A percentile compares a stretch with the other conserved stretches of the same genome.
These are phyloP conservation scores for Adansonia grandidieri DNA, from an alignment of 441 rosid genomes.

Conservation along the genomic window DNA sequence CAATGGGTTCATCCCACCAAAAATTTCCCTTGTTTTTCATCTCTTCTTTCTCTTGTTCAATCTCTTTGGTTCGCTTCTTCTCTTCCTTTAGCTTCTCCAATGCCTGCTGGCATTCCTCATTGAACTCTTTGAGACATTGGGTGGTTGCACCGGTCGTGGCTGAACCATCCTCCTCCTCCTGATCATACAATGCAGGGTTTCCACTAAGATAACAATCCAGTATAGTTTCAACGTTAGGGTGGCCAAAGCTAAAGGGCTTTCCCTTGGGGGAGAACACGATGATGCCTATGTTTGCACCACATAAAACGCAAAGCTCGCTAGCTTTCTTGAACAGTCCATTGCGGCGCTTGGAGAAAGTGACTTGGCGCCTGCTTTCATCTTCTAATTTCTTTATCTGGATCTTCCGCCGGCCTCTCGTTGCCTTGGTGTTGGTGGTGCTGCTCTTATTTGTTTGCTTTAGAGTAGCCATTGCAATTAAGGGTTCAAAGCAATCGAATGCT, in stretches of 20 bases:
- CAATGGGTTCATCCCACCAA: slow-evolving; percentile 51
- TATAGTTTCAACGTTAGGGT: slow-evolving; percentile 37
- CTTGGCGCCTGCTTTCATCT: slow-evolving; percentile 27
- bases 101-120: slow-evolving; percentile 34
- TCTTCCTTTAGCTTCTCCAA: slow-evolving; percentile 40
- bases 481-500: neutral
- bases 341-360: slow-evolving; percentile 42
- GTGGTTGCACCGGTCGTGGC: neutral
- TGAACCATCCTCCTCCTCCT: neutral
- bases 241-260: slow-evolving; percentile 45
- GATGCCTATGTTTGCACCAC: slow-evolving; percentile 45
- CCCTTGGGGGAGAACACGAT: slow-evolving; percentile 47
- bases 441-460: neutral
- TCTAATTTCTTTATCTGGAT: slow-evolving; percentile 36
- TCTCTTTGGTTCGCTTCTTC: slow-evolving; percentile 31
- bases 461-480: neutral
- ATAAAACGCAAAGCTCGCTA: slow-evolving; percentile 47
- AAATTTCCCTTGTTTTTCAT: slow-evolving; percentile 24
- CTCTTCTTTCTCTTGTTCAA: slow-evolving; percentile 29
- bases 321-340: slow-evolving; percentile 50
- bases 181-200: neutral
- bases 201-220: slow-evolving; percentile 34
- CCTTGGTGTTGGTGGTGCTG: neutral
- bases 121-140: slow-evolving; percentile 26
- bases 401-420: slow-evolving; percentile 36